Conservation (phyloP, 2,329 filamentous ascomycete genomes). For the Xylaria arbuscula region DNA sequence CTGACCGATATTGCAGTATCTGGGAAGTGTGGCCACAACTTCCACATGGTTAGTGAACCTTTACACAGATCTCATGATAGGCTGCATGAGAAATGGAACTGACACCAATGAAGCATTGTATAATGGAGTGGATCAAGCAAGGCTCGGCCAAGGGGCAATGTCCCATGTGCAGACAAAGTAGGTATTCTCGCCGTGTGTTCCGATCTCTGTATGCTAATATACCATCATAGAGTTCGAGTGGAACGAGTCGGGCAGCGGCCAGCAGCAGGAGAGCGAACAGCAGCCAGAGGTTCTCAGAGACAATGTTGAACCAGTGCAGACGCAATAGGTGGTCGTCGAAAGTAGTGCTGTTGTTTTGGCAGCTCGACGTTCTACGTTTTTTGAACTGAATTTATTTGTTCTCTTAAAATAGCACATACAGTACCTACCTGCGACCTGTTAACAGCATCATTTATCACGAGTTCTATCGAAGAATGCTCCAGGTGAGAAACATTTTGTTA, state of each 20-base stretch:
- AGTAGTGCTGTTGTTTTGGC: background rate
- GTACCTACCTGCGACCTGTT: background rate
- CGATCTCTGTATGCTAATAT: constrained; percentile 26
- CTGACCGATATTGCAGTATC: constrained; percentile 71
- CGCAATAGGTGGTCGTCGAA: constrained; percentile 4
- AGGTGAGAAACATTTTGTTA: constrained; percentile 10
- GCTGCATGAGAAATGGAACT: constrained; percentile 29
- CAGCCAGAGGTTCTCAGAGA: constrained; percentile 38
- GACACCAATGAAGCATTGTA: constrained; percentile 78
- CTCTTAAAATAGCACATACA: background rate
- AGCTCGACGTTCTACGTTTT: background rate
- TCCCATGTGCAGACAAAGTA: constrained; percentile 97
- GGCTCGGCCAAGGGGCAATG: constrained; percentile 93
- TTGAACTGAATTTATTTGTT: background rate
- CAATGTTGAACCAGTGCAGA: constrained; percentile 34
- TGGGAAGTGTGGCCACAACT: constrained; percentile 96
- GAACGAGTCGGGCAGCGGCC: constrained; percentile 40
- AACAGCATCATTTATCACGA: background rate
- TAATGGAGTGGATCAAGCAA: constrained; percentile 94
- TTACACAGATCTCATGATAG: background rate
- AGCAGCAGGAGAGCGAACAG: constrained; percentile 39
- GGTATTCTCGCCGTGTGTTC: constrained; percentile 41
- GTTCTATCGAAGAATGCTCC: background rate
- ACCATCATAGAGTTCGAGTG: constrained; percentile 50
- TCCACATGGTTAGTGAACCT: constrained; percentile 81